Base-by-base conservation (phyloP, 257 asterid genomes). In the Ophiorrhiza pumila region DNA sequence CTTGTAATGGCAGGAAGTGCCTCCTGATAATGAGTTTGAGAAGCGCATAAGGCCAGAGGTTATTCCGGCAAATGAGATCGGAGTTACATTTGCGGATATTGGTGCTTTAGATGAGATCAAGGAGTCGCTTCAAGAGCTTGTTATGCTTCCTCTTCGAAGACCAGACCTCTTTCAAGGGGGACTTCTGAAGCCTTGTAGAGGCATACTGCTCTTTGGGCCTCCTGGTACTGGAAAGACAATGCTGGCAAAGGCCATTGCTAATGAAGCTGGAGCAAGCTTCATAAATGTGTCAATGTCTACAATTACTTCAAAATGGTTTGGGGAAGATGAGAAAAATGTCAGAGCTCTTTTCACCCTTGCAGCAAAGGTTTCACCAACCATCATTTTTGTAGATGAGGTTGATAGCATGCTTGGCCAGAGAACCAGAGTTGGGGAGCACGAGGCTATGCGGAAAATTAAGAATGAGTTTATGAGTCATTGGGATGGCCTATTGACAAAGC, bases 171-270 rank as follows among this genome's bases (percentile, higher is more conserved):
- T 95, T 84, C 85, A 82, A 17, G 98, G 98, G 27, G 99, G 99
- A 49, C 99, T 95, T 71, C 89, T 95, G 31, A 95, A 95, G 82
- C 99, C 99, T 29, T 95, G 99, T 83, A 82, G 96, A 79, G 99
- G 99, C 75, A 92, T 95, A 80, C 79, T 95, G 69, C 99, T 92
- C 75, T 95, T 95, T 59, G 98, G 99, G 23, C 99, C 99, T 64
- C 99, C 99, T 2, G 99, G 98, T 52, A 95, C 99, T 1, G 99
- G 99, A n/a, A 95, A 95, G 78, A 95, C 99, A n/a, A 95, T 95
- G 99, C 89, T 95, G n/a, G 99, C 99, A 42, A 95, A 95, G 83
- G 99, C 99, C 75, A 95, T 95, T 31, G 98, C 98, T 69, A 88
- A 83, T 52, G 99, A 94, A 79, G 99, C 99, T 43, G 98, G 97